Conservation (phyloP, 768 basidiomycete species). For the Suillus alpinus region DNA sequence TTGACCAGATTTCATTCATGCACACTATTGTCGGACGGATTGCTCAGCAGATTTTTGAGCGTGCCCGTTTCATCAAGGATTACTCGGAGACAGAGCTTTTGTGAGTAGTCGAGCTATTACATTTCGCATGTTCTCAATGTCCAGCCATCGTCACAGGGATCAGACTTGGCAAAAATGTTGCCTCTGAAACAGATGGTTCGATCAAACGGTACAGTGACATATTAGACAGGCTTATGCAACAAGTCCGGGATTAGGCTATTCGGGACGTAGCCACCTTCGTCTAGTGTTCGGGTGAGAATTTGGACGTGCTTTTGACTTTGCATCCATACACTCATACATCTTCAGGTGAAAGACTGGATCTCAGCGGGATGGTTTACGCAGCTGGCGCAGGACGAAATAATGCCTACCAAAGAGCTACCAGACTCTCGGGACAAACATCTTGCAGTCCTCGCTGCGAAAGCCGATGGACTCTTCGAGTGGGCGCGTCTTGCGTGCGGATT, state of each 20-base stretch:
- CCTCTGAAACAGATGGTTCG: background rate
- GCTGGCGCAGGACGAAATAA: slow-evolving; percentile 3
- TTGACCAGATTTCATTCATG: too few species aligned
- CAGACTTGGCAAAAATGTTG: background rate
- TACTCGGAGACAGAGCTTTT: slow-evolving; percentile 22
- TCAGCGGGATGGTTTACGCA: background rate
- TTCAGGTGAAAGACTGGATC: background rate
- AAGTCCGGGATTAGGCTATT: slow-evolving; percentile 1
- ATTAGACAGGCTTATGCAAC: background rate
- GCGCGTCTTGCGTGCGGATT: slow-evolving; percentile 3
- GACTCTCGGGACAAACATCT: background rate
- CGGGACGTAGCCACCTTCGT: background rate
- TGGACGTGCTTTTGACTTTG: background rate
- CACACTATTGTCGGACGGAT: background rate
- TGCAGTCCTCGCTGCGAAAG: background rate
- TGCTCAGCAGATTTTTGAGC: slow-evolving; percentile 19
- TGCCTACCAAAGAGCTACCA: slow-evolving; percentile 11
- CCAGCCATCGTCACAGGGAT: background rate
- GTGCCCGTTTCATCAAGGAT: slow-evolving; percentile 24
- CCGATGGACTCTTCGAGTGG: slow-evolving; percentile 5
- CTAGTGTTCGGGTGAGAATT: background rate
- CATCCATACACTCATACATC: background rate
- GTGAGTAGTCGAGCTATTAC: slow-evolving; percentile 9
- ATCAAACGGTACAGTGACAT: background rate
- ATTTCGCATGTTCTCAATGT: background rate